Evolutionary conservation across 352 stramenopile genomes (phyloP), one percentile per base, ranked within the genome.

Genomic region (Phytophthora lateralis): DNA sequence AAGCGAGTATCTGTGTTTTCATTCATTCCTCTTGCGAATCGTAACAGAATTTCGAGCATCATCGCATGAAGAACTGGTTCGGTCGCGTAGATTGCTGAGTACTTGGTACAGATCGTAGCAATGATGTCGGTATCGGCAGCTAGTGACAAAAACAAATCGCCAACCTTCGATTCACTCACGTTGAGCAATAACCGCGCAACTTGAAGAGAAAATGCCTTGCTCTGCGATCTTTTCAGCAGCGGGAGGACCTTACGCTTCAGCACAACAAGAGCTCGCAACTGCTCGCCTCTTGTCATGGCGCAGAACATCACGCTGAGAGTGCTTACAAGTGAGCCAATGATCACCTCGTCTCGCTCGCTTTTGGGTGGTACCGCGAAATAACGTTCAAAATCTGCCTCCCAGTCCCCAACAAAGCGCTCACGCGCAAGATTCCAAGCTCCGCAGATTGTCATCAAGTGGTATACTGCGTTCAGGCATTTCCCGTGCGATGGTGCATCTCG

Each of bases 381-480:
- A 14, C 74, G 68, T 46, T 80, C 65, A 48, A 85, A 89, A 46
- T 75, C 55, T 11, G 58, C 17, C 42, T 87, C 69, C 82, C 78
- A 89, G 15, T 69, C 48, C 1, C 35, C 15, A 8, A 69, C 56
- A 34, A 89, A 63, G 4, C 50, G 64, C 9, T 34, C n/a, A 4
- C 78, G 60, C 7, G 63, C 62, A 30, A 38, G 50, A 38, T 45
- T 21, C 29, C 54, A 71, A 30, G 65, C 68, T 34, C 62, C 34
- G 6, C 73, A 77, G 1, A 82, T 56, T 24, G 73, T 74, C 30
- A 82, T 60, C 47, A 86, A 51, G 38, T 84, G 67, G 42, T 90
- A 92, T 4, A 90, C 11, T 15, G 73, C 79, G 44, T 92, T 89
- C 37, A 90, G 42, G 29, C 84, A 92, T 21, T 71, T 80, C 1